phyloP scores from a whole-genome alignment of 2,329 filamentous ascomycete species.

The Orbilia blumenaviensis region DNA sequence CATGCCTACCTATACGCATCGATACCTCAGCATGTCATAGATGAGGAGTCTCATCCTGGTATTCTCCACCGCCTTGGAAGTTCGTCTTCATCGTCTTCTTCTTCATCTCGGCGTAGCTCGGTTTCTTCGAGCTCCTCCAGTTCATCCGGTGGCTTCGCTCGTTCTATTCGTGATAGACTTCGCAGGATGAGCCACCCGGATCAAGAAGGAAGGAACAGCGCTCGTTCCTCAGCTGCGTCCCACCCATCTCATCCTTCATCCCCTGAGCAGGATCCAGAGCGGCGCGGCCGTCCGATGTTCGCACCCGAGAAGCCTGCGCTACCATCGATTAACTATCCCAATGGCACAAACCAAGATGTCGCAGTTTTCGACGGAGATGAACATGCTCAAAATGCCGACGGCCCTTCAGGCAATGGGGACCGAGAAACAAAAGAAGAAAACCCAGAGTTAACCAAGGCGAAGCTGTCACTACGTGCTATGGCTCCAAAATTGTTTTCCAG shows the following conservation, averaged over 20 bases:
- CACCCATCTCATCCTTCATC: constrained; percentile 31
- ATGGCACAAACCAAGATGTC: constrained; percentile 9
- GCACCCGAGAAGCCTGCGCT: constrained; percentile 24
- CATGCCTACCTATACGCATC: constrained; percentile 85
- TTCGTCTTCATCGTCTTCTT: constrained; percentile 57
- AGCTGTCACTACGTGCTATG: constrained; percentile 36
- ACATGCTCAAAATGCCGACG: constrained; percentile 2
- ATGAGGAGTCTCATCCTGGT: constrained; percentile 87
- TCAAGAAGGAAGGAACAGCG: constrained; percentile 37
- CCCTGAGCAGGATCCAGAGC: constrained; percentile 17
- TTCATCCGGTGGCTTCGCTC: constrained; percentile 47
- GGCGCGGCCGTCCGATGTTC: constrained; percentile 35
- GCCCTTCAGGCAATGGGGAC: constrained; percentile 4
- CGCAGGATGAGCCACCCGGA: constrained; percentile 50
- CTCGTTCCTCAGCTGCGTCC: constrained; percentile 36
- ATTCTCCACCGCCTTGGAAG: constrained; percentile 70
- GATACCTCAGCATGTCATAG: constrained; percentile 89
- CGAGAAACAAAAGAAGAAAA: constrained; percentile 19
- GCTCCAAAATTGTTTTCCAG: constrained; percentile 49
- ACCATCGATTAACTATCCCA: not conserved
- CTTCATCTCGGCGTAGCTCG: constrained; percentile 61
- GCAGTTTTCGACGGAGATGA: constrained; percentile 39
- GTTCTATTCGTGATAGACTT: constrained; percentile 47
- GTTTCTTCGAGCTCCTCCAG: constrained; percentile 68
- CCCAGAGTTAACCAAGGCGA: constrained; percentile 31